Conservation (phyloP, 192 early-diverging fungal genomes). For the Umbelopsis vinacea region DNA sequence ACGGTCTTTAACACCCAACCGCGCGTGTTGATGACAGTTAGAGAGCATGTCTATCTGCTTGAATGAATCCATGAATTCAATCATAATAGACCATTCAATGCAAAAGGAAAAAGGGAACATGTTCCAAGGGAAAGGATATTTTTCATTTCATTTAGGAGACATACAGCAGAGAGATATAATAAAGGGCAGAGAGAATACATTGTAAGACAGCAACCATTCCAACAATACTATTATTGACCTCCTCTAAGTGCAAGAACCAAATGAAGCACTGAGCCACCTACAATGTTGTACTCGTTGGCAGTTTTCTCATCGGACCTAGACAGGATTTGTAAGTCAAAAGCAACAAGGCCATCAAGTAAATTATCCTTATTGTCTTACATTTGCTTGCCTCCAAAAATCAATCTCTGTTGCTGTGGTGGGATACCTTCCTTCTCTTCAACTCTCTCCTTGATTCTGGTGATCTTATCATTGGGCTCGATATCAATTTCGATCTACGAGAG, state of each 20-base stretch:
- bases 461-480: constrained; percentile 82
- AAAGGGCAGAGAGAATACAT: neutral
- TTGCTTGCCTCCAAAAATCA: constrained; percentile 95
- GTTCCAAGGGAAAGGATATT: too few relatives aligned
- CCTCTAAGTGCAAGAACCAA: constrained; percentile 96
- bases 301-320: constrained; percentile 80
- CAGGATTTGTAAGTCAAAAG: neutral
- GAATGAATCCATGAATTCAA: too few relatives aligned
- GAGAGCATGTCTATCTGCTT: too few relatives aligned
- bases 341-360: neutral
- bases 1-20: too few relatives aligned
- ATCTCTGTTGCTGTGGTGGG: constrained; percentile 92
- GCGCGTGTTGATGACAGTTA: too few relatives aligned
- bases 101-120: too few relatives aligned
- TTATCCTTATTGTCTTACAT: constrained; percentile 59
- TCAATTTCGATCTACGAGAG: constrained; percentile 83
- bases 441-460: constrained; percentile 87
- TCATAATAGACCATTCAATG: too few relatives aligned
- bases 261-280: constrained; percentile 85
- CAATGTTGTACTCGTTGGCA: constrained; percentile 69
- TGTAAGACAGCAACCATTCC: neutral
- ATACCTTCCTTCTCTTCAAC: constrained; percentile 98
- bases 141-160: too few relatives aligned
- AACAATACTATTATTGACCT: constrained; percentile 50
- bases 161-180: too few relatives aligned